A percentile compares a stretch with the other conserved stretches of the same genome.
These are phyloP conservation scores for Garcia nutans DNA, from an alignment of 345 rosid genomes.

Conservation along the genomic window DNA sequence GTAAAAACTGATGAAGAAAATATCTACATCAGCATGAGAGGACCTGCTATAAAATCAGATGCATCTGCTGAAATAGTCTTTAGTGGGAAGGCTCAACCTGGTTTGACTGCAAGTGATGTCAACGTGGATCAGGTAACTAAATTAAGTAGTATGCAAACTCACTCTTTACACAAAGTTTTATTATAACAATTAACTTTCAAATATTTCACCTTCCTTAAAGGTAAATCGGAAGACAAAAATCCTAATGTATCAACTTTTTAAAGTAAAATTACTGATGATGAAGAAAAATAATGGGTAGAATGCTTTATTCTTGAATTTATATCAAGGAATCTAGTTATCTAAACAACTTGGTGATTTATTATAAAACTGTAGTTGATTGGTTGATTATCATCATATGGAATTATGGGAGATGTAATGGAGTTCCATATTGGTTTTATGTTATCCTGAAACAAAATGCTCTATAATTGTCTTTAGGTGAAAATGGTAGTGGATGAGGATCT, in stretches of 20 bases:
- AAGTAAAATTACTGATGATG: too few relatives aligned
- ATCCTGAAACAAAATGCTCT: neutral
- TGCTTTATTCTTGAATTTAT: too few relatives aligned
- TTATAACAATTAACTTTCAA: too few relatives aligned
- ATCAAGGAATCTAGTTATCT: too few relatives aligned
- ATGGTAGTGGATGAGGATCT: conserved; percentile 79
- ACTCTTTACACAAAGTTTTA: too few relatives aligned
- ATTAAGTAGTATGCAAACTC: neutral
- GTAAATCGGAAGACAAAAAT: too few relatives aligned
- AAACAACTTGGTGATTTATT: too few relatives aligned
- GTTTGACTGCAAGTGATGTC: conserved; percentile 75
- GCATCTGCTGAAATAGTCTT: conserved; percentile 87
- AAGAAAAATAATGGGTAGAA: too few relatives aligned
- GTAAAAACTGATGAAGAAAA: conserved; percentile 74
- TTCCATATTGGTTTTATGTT: neutral
- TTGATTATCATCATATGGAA: neutral
- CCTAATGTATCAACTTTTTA: too few relatives aligned
- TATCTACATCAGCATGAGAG: conserved; percentile 63
- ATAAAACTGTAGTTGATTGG: neutral
- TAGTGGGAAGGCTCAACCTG: conserved; percentile 93
- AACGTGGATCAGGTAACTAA: conserved; percentile 79
- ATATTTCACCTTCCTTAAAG: too few relatives aligned
- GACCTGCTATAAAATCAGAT: conserved; percentile 37
- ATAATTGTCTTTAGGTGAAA: conserved; percentile 55
- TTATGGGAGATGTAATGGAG: neutral